Evolutionary conservation across 2,329 filamentous ascomycete species (phyloP).

Genomic region (Cordyceps cateniannulata): DNA sequence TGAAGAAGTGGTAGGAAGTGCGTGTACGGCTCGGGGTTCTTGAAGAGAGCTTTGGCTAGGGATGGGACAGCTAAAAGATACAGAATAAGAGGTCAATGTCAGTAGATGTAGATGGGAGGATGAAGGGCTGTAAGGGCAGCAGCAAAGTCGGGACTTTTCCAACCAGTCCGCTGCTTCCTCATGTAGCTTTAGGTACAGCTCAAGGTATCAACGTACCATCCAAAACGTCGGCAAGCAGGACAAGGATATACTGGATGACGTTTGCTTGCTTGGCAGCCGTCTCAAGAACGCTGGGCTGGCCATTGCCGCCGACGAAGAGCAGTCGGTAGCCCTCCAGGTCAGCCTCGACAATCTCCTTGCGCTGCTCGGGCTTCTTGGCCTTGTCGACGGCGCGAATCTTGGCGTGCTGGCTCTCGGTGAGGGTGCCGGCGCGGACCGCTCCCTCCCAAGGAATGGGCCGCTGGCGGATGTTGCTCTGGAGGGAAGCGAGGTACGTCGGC

Average conservation of each 20-base stretch:
- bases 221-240: conserved; percentile 80
- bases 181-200: not conserved
- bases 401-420: conserved; percentile 88
- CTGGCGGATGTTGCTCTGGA: conserved; percentile 95
- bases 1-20: conserved; percentile 82
- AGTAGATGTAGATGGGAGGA: conserved; percentile 11
- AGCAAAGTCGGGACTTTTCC: not conserved
- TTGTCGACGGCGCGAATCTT: conserved; percentile 97
- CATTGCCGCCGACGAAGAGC: conserved; percentile 72
- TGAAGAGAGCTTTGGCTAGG: conserved; percentile 69
- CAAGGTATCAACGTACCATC: conserved; percentile 53
- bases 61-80: conserved; percentile 64
- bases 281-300: conserved; percentile 68
- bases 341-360: conserved; percentile 71
- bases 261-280: conserved; percentile 78
- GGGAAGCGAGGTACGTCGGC: conserved; percentile 74
- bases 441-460: conserved; percentile 97
- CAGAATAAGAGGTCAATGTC: conserved; percentile 13
- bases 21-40: conserved; percentile 71
- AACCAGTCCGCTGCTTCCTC: conserved; percentile 7
- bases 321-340: conserved; percentile 75
- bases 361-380: conserved; percentile 77
- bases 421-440: conserved; percentile 84
- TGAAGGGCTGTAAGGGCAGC: conserved; percentile 4
- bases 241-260: conserved; percentile 91